A percentile compares a stretch with the other conserved stretches of the same genome.
These are phyloP conservation scores for Cynanchum wilfordii DNA, from an alignment of 257 asterid genomes.

Conservation along the genomic window DNA sequence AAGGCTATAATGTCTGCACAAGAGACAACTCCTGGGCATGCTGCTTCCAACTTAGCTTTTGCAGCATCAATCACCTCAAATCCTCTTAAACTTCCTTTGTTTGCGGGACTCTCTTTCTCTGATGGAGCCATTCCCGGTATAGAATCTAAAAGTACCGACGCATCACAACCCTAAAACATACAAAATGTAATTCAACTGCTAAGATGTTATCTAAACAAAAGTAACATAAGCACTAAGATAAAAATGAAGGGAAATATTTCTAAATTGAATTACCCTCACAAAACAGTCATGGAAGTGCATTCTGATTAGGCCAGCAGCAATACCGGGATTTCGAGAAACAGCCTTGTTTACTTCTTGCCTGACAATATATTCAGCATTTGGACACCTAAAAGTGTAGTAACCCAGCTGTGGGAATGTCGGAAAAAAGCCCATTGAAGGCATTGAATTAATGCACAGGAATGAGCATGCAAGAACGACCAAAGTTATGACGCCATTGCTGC, in stretches of 20 bases:
- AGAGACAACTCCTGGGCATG: constrained; percentile 43
- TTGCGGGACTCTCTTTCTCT: constrained; percentile 39
- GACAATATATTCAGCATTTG: constrained; percentile 44
- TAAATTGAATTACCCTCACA: constrained; percentile 33
- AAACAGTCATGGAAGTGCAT: constrained; percentile 69
- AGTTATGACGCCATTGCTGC: background rate
- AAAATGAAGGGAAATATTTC: too few species aligned
- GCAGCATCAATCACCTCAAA: constrained; percentile 48
- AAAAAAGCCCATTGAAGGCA: constrained; percentile 17
- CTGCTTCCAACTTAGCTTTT: constrained; percentile 37
- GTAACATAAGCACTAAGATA: too few species aligned
- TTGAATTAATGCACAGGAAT: constrained; percentile 8
- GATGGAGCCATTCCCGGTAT: constrained; percentile 26
- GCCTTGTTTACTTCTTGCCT: constrained; percentile 32
- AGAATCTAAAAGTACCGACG: constrained; percentile 40
- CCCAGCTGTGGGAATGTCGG: constrained; percentile 38
- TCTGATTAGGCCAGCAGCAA: constrained; percentile 59
- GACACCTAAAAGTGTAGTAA: constrained; percentile 38
- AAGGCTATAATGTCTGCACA: constrained; percentile 56
- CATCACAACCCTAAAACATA: constrained; percentile 47
- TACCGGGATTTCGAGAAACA: constrained; percentile 31
- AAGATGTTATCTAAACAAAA: too few species aligned
- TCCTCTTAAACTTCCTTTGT: constrained; percentile 47
- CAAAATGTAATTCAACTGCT: background rate
- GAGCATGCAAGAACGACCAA: constrained; percentile 12